These are phyloP conservation scores for Thymus quinquecostatus DNA, from an alignment of 257 asterid genomes.

Conservation along the genomic window DNA sequence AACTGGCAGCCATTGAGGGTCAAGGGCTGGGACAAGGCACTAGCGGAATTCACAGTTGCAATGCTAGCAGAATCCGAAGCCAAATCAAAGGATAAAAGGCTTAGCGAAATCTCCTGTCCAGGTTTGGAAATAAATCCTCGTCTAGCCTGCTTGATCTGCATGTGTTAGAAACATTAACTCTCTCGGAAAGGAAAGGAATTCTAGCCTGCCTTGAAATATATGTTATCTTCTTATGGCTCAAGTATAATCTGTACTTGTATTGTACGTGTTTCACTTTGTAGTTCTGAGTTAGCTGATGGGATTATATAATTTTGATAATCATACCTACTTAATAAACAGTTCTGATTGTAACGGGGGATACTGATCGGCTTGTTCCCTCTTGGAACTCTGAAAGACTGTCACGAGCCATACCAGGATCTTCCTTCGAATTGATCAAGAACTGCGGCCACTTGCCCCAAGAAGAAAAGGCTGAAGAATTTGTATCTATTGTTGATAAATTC, in stretches of 20 bases:
- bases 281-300: not conserved
- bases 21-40: slow-evolving; percentile 95
- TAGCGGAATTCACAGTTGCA: slow-evolving; percentile 75
- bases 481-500: slow-evolving; percentile 69
- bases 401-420: slow-evolving; percentile 77
- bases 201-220: no score
- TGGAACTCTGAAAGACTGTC: slow-evolving; percentile 90
- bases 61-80: slow-evolving; percentile 69
- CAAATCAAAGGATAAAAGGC: slow-evolving; percentile 52
- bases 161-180: not conserved
- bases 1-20: slow-evolving; percentile 74
- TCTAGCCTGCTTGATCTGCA: slow-evolving; percentile 18
- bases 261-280: no score
- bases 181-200: slow-evolving; percentile 12
- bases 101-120: slow-evolving; percentile 82
- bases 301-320: slow-evolving; percentile 31
- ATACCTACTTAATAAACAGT: slow-evolving; percentile 45
- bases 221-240: not conserved
- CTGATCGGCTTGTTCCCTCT: slow-evolving; percentile 86
- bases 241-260: not conserved
- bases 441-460: slow-evolving; percentile 97
- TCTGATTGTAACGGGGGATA: slow-evolving; percentile 83
- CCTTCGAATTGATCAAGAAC: slow-evolving; percentile 68
- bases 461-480: slow-evolving; percentile 85
- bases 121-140: slow-evolving; percentile 44